Evolutionary conservation across 345 rosid genomes (phyloP).

Genomic region (Eucalyptus erythrocorys): DNA sequence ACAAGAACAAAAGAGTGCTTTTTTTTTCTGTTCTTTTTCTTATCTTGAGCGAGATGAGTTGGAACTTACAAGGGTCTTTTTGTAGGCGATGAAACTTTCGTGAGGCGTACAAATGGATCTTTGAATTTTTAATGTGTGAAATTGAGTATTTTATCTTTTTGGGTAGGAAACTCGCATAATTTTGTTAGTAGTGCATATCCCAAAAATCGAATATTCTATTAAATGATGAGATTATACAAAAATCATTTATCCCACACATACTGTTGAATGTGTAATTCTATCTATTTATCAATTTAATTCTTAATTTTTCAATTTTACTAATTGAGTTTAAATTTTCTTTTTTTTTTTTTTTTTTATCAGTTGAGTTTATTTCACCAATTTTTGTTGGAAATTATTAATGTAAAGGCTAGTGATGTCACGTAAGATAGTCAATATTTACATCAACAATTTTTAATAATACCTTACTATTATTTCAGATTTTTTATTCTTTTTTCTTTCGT

Average conservation of each 20-base stretch:
- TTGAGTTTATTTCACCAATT: fast-evolving
- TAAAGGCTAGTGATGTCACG: fast-evolving
- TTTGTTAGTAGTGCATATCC: neutral
- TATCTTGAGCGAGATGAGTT: neutral
- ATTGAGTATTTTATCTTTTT: neutral
- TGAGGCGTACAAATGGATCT: neutral
- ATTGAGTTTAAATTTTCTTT: fast-evolving
- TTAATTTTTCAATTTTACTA: fast-evolving
- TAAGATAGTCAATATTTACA: fast-evolving
- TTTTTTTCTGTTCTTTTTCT: neutral
- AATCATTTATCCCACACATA: neutral
- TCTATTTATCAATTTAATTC: fast-evolving
- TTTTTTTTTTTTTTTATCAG: fast-evolving
- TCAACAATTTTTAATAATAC: too few species aligned
- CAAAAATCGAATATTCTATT: neutral
- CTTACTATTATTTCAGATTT: neutral
- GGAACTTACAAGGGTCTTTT: neutral
- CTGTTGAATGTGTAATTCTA: neutral
- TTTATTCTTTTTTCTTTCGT: too few species aligned
- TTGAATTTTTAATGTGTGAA: neutral
- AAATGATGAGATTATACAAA: neutral
- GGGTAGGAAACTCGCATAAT: neutral
- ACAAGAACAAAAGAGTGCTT: neutral
- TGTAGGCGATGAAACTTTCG: neutral
- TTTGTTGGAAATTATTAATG: fast-evolving